Evolutionary conservation across 2,329 filamentous ascomycete species (phyloP).

Genomic region (Penicillium aurantiogriseum): DNA sequence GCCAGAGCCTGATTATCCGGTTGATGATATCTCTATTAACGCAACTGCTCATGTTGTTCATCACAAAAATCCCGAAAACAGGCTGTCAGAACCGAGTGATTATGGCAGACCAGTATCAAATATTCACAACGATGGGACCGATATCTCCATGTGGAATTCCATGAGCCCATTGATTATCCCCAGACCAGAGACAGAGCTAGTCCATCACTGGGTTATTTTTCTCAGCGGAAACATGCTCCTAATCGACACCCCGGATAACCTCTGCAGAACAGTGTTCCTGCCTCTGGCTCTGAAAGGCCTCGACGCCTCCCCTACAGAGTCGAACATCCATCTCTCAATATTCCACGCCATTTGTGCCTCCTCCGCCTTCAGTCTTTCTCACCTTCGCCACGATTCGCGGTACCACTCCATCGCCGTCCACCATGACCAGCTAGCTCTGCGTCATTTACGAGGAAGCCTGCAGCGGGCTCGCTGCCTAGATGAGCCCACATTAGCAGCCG

Average conservation of each 20-base stretch:
- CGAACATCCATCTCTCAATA: constrained; percentile 30
- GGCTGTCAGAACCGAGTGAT: background rate
- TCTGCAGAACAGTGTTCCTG: constrained; percentile 30
- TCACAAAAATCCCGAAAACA: background rate
- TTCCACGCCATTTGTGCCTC: constrained; percentile 31
- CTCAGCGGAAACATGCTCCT: constrained; percentile 31
- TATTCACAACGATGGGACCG: background rate
- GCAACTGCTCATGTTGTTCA: background rate
- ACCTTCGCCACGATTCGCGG: constrained; percentile 24
- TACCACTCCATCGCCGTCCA: constrained; percentile 29
- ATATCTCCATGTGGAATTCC: background rate
- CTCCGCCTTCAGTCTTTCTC: constrained; percentile 26
- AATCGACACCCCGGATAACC: constrained; percentile 30
- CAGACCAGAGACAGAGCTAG: constrained; percentile 22
- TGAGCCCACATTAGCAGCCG: constrained; percentile 19
- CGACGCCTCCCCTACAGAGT: constrained; percentile 10
- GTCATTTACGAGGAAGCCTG: constrained; percentile 27
- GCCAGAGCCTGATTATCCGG: background rate
- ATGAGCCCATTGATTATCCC: constrained; percentile 13
- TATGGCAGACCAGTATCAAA: background rate
- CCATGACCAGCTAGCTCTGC: constrained; percentile 31
- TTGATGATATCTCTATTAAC: background rate
- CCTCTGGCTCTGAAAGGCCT: constrained; percentile 23
- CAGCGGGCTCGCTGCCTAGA: constrained; percentile 14
- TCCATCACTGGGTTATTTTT: constrained; percentile 33